phyloP scores from a whole-genome alignment of 1,284 basidiomycete species.

The Rhizoctonia solani region DNA sequence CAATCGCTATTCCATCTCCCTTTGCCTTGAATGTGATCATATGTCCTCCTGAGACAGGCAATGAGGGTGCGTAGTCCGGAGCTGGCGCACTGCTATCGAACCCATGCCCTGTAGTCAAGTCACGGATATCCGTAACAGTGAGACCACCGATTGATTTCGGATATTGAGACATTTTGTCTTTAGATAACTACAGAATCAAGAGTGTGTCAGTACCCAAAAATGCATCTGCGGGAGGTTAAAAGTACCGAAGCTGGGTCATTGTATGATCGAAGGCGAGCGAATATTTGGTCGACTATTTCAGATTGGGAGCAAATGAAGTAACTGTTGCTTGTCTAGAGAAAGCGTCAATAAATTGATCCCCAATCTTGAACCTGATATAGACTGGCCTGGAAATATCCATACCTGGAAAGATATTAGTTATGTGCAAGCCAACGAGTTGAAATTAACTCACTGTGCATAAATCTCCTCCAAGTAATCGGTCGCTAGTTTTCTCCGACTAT shows the following conservation, averaged over 20 bases:
- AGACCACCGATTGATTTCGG: conserved; percentile 65
- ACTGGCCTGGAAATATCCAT: conserved; percentile 61
- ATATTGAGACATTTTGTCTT: conserved; percentile 47
- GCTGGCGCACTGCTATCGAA: conserved; percentile 61
- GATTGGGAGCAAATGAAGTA: conserved; percentile 78
- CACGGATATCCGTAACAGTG: conserved; percentile 63
- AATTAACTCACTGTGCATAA: conserved; percentile 59
- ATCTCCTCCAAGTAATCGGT: conserved; percentile 62
- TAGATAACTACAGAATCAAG: conserved; percentile 29
- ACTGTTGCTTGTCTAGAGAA: conserved; percentile 70
- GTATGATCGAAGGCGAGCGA: conserved; percentile 63
- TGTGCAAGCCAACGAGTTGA: background rate
- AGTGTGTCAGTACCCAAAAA: background rate
- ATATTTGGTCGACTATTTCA: conserved; percentile 65
- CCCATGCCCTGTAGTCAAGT: conserved; percentile 65
- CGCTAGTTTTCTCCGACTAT: conserved; percentile 57
- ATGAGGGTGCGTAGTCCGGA: conserved; percentile 59
- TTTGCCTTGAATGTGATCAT: conserved; percentile 79
- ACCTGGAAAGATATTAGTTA: conserved; percentile 44
- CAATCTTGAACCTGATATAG: conserved; percentile 36
- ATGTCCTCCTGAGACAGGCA: conserved; percentile 75
- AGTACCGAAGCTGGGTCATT: conserved; percentile 47
- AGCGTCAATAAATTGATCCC: background rate
- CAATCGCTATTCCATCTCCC: conserved; percentile 54
- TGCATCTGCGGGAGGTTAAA: conserved; percentile 9